Conservation (phyloP, 305 asterid genomes). For the Fraxinus platypoda region DNA sequence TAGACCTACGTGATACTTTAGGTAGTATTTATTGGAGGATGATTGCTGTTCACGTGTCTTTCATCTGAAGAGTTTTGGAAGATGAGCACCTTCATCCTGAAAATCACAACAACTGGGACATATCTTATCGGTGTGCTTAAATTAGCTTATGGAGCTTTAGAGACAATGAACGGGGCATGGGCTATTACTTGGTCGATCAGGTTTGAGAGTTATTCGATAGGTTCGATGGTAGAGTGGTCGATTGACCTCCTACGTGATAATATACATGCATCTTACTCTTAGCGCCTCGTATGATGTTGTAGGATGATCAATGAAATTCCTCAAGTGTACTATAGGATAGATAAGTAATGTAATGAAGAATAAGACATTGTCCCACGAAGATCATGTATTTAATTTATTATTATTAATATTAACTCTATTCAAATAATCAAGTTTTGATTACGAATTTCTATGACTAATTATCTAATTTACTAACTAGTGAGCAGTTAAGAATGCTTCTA, state of each 20-base stretch:
- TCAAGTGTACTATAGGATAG: not conserved
- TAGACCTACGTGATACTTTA: not conserved
- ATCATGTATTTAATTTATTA: not conserved
- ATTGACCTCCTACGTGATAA: not conserved
- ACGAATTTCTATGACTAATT: not conserved
- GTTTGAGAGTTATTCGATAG: not conserved
- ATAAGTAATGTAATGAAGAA: not conserved
- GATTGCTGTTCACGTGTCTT: not conserved
- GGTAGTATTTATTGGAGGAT: not conserved
- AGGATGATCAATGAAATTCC: not conserved
- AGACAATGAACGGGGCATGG: not conserved
- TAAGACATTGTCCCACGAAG: not conserved
- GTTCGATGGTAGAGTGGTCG: not conserved
- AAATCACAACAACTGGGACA: not conserved
- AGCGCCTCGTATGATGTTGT: not conserved
- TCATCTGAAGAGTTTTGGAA: not conserved
- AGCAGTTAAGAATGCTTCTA: not conserved
- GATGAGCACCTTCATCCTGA: not conserved
- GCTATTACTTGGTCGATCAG: not conserved
- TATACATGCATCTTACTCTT: not conserved
- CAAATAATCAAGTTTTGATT: not conserved
- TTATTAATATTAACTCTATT: not conserved
- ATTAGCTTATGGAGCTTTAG: not conserved
- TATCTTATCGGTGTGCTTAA: not conserved
- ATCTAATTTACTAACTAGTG: not conserved